Conservation (phyloP, 495 filamentous ascomycete species). For the Rusavskia elegans region DNA sequence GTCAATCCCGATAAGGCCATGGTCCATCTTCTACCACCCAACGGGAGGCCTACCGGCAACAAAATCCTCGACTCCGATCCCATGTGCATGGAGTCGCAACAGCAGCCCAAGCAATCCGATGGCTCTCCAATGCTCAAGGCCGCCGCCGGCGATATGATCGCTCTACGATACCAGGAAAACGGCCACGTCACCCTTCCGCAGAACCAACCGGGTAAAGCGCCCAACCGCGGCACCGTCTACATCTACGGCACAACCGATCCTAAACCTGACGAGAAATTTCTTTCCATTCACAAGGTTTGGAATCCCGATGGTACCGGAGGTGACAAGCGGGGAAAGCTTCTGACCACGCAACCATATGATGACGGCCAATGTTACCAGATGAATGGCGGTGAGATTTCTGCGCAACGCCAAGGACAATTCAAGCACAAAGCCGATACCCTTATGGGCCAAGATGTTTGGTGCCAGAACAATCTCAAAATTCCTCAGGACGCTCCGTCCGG, state of each 20-base stretch:
- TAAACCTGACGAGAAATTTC: constrained; percentile 41
- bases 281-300: constrained; percentile 59
- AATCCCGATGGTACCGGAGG: constrained; percentile 61
- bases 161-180: constrained; percentile 69
- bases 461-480: constrained; percentile 61
- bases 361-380: constrained; percentile 73
- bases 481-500: constrained; percentile 38
- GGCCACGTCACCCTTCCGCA: constrained; percentile 63
- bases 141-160: constrained; percentile 49
- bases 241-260: constrained; percentile 68
- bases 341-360: constrained; percentile 62
- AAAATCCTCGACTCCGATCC: constrained; percentile 18
- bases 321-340: constrained; percentile 52
- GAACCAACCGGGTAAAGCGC: constrained; percentile 42
- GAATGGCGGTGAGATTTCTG: constrained; percentile 34
- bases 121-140: constrained; percentile 49
- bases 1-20: constrained; percentile 33
- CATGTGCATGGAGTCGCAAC: constrained; percentile 41
- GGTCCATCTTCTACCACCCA: constrained; percentile 38
- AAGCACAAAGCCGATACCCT: constrained; percentile 25
- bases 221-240: constrained; percentile 58
- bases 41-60: constrained; percentile 22
- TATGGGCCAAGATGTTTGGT: constrained; percentile 44
- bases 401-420: constrained; percentile 33
- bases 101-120: constrained; percentile 33